Evolutionary conservation across 2,329 filamentous ascomycete species (phyloP).

Genomic region (Metarhizium robertsii): DNA sequence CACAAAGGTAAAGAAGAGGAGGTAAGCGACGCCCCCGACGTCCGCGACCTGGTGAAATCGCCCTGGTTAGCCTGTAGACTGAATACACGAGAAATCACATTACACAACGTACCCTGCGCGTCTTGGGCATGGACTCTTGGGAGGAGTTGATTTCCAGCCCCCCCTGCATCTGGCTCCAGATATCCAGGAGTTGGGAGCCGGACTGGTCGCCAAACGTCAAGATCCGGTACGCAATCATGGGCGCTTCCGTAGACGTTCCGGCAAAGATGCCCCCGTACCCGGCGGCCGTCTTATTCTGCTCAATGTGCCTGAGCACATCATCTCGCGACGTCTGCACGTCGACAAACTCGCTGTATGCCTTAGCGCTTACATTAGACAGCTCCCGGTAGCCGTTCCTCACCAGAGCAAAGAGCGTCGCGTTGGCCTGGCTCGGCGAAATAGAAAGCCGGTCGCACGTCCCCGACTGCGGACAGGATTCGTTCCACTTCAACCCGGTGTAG

Average conservation of each 20-base stretch:
- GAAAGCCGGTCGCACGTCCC: constrained; percentile 7
- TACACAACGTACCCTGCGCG: constrained; percentile 28
- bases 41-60: constrained; percentile 17
- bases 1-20: constrained; percentile 61
- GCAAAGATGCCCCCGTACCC: constrained; percentile 7
- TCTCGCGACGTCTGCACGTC: constrained; percentile 5
- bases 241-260: constrained; percentile 6
- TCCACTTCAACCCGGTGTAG: constrained; percentile 15
- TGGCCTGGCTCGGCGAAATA: constrained; percentile 15
- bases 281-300: background rate
- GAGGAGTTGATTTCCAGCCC: constrained; percentile 35
- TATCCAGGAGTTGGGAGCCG: constrained; percentile 7
- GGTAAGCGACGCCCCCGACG: constrained; percentile 42
- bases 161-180: constrained; percentile 14
- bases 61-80: background rate
- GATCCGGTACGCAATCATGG: constrained; percentile 9
- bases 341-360: constrained; percentile 4
- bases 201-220: constrained; percentile 1
- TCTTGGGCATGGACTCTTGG: constrained; percentile 49
- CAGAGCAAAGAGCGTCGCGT: constrained; percentile 18
- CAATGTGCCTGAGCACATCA: constrained; percentile 6
- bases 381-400: constrained; percentile 7
- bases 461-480: constrained; percentile 29
- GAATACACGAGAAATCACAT: background rate
- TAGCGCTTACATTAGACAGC: constrained; percentile 1